A percentile compares a stretch with the other conserved stretches of the same genome.
phyloP scores from a whole-genome alignment of 2,329 filamentous ascomycete species.

The Aspergillus terreus region DNA sequence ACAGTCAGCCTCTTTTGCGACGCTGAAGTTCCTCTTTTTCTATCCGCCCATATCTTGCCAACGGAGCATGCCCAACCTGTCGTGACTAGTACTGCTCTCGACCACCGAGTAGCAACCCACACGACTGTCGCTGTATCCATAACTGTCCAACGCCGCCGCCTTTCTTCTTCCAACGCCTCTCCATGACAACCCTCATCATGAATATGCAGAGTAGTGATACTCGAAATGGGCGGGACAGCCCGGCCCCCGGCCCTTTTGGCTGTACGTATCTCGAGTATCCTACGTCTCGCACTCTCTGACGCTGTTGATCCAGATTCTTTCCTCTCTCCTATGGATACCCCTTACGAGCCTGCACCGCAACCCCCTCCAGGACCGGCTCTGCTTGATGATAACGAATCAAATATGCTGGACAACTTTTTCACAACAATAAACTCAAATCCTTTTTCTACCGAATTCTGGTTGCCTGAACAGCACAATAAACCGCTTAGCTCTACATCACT shows the following conservation, averaged over 20 bases:
- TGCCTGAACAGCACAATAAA: constrained; percentile 27
- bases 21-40: neutral
- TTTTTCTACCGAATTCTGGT: constrained; percentile 38
- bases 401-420: constrained; percentile 51
- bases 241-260: constrained; percentile 61
- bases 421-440: constrained; percentile 40
- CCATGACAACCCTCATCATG: constrained; percentile 21
- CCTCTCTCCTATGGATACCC: constrained; percentile 31
- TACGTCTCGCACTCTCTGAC: constrained; percentile 6
- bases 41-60: constrained; percentile 4
- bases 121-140: neutral
- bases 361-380: constrained; percentile 63
- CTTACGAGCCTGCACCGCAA: constrained; percentile 53
- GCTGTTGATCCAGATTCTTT: constrained; percentile 27
- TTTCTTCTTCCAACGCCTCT: neutral
- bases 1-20: neutral
- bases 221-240: constrained; percentile 44
- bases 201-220: constrained; percentile 29
- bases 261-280: constrained; percentile 50
- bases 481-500: constrained; percentile 25
- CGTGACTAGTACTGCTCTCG: constrained; percentile 20
- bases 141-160: neutral
- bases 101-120: constrained; percentile 19
- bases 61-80: constrained; percentile 26
- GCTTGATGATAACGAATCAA: constrained; percentile 57